phyloP scores from a whole-genome alignment of 2,329 filamentous ascomycete species.

The Alternaria sp. region DNA sequence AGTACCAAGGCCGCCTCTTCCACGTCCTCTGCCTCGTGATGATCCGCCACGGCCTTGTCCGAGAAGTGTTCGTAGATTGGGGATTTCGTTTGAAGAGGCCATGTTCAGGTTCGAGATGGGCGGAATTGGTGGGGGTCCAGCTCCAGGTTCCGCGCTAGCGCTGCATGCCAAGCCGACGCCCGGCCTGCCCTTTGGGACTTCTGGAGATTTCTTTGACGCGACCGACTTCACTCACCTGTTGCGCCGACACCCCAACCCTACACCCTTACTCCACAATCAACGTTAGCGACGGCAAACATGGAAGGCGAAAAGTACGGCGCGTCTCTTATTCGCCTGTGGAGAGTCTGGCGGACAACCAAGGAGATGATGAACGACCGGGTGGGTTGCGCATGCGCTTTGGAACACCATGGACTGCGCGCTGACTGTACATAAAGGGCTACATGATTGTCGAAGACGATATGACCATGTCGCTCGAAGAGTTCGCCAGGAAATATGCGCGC shows the following conservation, averaged over 20 bases:
- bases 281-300: slow-evolving; percentile 31
- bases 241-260: slow-evolving; percentile 16
- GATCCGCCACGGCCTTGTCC: slow-evolving; percentile 58
- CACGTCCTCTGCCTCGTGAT: slow-evolving; percentile 58
- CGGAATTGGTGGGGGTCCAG: slow-evolving; percentile 39
- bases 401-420: slow-evolving; percentile 25
- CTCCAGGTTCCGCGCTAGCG: slow-evolving; percentile 20
- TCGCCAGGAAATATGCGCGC: slow-evolving; percentile 75
- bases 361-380: slow-evolving; percentile 95
- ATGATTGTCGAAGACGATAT: slow-evolving; percentile 90
- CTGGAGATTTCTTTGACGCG: slow-evolving; percentile 46
- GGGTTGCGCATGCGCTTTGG: slow-evolving; percentile 52
- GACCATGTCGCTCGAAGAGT: slow-evolving; percentile 83
- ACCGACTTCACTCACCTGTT: slow-evolving; percentile 20
- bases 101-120: slow-evolving; percentile 55
- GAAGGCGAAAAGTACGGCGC: slow-evolving; percentile 38
- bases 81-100: slow-evolving; percentile 74
- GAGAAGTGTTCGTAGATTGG: slow-evolving; percentile 74
- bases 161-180: slow-evolving; percentile 27
- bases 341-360: slow-evolving; percentile 90
- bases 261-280: slow-evolving; percentile 17
- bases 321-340: slow-evolving; percentile 75
- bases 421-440: slow-evolving; percentile 73
- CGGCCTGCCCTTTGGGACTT: slow-evolving; percentile 24
- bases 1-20: slow-evolving; percentile 35